Conservation (phyloP, 768 basidiomycete species). For the Boletus pseudo-olivaceus region DNA sequence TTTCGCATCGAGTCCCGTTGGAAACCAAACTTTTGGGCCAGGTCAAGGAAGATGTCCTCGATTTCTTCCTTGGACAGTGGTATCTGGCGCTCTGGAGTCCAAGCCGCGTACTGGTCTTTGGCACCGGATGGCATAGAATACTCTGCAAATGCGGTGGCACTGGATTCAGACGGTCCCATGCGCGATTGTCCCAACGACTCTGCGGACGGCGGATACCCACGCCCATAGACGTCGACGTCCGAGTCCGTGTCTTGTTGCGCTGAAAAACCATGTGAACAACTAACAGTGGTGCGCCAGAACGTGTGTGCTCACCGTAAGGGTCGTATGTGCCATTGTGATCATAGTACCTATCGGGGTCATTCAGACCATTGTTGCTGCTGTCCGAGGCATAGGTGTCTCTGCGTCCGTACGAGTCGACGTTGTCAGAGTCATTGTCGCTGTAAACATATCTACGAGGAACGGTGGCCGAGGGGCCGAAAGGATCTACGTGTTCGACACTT, state of each 20-base stretch:
- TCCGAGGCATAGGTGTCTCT: slow-evolving; percentile 72
- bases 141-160: slow-evolving; percentile 69
- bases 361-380: slow-evolving; percentile 55
- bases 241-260: slow-evolving; percentile 84
- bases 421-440: slow-evolving; percentile 76
- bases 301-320: slow-evolving; percentile 48
- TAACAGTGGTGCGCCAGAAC: slow-evolving; percentile 5
- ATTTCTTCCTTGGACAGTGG: slow-evolving; percentile 99
- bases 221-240: slow-evolving; percentile 69
- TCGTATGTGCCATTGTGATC: slow-evolving; percentile 64
- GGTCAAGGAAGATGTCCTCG: slow-evolving; percentile 95
- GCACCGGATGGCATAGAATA: slow-evolving; percentile 50
- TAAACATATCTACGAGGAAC: slow-evolving; percentile 45
- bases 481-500: slow-evolving; percentile 63
- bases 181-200: slow-evolving; percentile 69
- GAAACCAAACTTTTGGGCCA: slow-evolving; percentile 98
- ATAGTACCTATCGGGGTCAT: slow-evolving; percentile 50
- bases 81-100: slow-evolving; percentile 88
- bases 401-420: slow-evolving; percentile 56
- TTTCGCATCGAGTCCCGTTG: slow-evolving; percentile 94
- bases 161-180: slow-evolving; percentile 61
- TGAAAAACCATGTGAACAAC: slow-evolving; percentile 25
- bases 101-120: slow-evolving; percentile 90
- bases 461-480: slow-evolving; percentile 48
- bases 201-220: slow-evolving; percentile 64